Evolutionary conservation across 1,284 basidiomycete genomes (phyloP).

Genomic region (Pyrrhoderma lamaoense): DNA sequence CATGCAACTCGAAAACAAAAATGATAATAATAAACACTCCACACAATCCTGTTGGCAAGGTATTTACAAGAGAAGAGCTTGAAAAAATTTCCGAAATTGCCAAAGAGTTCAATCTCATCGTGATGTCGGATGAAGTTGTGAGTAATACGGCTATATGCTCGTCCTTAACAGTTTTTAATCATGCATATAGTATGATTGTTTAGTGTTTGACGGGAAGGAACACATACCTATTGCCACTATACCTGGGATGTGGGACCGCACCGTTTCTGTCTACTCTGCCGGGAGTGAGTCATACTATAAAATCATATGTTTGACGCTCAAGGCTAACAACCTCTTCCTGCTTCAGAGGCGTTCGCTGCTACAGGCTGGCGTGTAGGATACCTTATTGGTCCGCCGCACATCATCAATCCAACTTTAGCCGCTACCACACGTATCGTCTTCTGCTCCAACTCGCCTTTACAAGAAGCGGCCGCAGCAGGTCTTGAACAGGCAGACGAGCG

Average conservation of each 20-base stretch:
- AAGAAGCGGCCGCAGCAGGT: conserved; percentile 87
- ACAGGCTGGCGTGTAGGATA: conserved; percentile 99
- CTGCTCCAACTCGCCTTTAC: conserved; percentile 85
- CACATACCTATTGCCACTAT: conserved; percentile 89
- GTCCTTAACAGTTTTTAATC: conserved; percentile 12
- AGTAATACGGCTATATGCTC: conserved; percentile 25
- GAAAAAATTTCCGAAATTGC: conserved; percentile 80
- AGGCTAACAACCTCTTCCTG: not conserved
- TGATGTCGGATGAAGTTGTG: conserved; percentile 96
- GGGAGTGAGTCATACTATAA: conserved; percentile 48
- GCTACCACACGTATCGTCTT: conserved; percentile 94
- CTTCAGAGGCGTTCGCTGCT: conserved; percentile 87
- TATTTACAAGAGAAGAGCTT: conserved; percentile 82
- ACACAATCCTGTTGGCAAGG: conserved; percentile 95
- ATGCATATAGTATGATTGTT: conserved; percentile 75
- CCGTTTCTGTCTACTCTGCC: conserved; percentile 75
- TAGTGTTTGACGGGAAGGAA: conserved; percentile 83
- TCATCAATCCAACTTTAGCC: conserved; percentile 82
- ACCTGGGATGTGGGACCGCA: conserved; percentile 98
- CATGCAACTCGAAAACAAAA: conserved; percentile 83
- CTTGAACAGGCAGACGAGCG: conserved; percentile 69
- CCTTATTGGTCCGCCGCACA: conserved; percentile 81
- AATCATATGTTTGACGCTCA: not conserved
- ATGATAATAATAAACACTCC: conserved; percentile 94
- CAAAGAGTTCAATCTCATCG: conserved; percentile 87